Evolutionary conservation across 1,284 basidiomycete genomes (phyloP).

Genomic region (Ustilago esculenta): DNA sequence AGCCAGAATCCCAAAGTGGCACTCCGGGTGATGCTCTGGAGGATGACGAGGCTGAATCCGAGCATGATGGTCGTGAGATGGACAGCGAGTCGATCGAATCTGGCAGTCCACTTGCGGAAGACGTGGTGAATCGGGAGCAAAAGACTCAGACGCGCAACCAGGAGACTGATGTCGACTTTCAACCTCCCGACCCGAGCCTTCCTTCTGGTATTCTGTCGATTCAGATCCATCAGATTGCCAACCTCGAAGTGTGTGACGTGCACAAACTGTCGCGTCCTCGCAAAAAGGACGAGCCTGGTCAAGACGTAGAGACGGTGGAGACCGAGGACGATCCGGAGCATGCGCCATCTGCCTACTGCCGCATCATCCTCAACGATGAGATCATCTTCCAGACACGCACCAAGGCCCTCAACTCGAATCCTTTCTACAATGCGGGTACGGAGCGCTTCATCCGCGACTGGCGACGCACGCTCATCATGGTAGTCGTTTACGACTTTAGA

Average conservation of each 20-base stretch:
- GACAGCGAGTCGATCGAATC: conserved; percentile 6
- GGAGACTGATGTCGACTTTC: conserved; percentile 32
- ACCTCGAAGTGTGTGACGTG: conserved; percentile 65
- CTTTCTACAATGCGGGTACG: conserved; percentile 70
- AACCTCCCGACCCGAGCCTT: conserved; percentile 36
- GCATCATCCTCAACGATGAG: conserved; percentile 70
- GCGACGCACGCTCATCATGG: conserved; percentile 67
- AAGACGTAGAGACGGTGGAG: conserved; percentile 40
- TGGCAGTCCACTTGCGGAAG: conserved; percentile 11
- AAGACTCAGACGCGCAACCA: conserved; percentile 37
- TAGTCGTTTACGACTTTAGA: conserved; percentile 68
- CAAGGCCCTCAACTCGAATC: conserved; percentile 67
- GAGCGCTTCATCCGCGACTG: conserved; percentile 70
- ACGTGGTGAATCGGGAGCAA: conserved; percentile 15
- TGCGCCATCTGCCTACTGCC: conserved; percentile 64
- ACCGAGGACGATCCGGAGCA: conserved; percentile 39
- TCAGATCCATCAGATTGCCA: conserved; percentile 52
- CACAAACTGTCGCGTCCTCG: conserved; percentile 48
- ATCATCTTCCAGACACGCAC: conserved; percentile 69
- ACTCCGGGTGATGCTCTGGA: neutral
- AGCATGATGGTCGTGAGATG: conserved; percentile 17
- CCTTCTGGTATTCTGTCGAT: conserved; percentile 48
- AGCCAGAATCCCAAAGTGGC: neutral
- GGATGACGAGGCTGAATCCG: neutral
- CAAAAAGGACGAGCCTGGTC: conserved; percentile 46